Evolutionary conservation across 2,329 filamentous ascomycete genomes (phyloP), one percentile per base, ranked within the genome.

Genomic region (Arthrobotrys iridis): DNA sequence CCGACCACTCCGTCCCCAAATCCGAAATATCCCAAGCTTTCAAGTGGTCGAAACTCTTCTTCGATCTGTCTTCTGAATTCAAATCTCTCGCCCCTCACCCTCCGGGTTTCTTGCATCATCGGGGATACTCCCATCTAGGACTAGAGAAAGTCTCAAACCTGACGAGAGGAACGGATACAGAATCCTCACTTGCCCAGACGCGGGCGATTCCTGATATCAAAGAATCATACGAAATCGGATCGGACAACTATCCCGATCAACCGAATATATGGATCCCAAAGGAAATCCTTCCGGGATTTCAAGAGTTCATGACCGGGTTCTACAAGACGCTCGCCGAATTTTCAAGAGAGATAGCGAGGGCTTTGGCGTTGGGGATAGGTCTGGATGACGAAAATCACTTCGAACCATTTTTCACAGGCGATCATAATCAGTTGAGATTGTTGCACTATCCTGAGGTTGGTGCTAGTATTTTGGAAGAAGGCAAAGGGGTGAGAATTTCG

Each of bases 91-190:
- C 64, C n/a, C 72, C 72, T 6, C 64, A 76, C 20, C 72, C 72
- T 3, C 64, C 72, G 3, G 72, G 64, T 2, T 68, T 64, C 43
- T 80, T 80, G 1, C 80, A 83, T 11, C 83, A 85, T 78, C 81
- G 84, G 55, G 84, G 84, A 13, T 85, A 85, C 76, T 85, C 84
- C 2, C 82, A 83, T 80, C 82, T 83, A 0, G 84, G 84, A 1
- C 77, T 83, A 50, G 84, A 85, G 79, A 84, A 85, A 58, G 83
- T 83, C 18, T 83, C 83, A 8, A 82, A 82, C 64, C 58, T 76
- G 4, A 70, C 48, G 1, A 30, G 28, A 1, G 64, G 64, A 13
- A 26, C 41, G 4, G 50, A 59, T 13, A 33, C 68, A 8, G 24
- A 60, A 13, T 33, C 28, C 18, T 35, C 52, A 1, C 60, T 62